Conservation (phyloP, 2,329 filamentous ascomycete species). For the Capronia epimyces region DNA sequence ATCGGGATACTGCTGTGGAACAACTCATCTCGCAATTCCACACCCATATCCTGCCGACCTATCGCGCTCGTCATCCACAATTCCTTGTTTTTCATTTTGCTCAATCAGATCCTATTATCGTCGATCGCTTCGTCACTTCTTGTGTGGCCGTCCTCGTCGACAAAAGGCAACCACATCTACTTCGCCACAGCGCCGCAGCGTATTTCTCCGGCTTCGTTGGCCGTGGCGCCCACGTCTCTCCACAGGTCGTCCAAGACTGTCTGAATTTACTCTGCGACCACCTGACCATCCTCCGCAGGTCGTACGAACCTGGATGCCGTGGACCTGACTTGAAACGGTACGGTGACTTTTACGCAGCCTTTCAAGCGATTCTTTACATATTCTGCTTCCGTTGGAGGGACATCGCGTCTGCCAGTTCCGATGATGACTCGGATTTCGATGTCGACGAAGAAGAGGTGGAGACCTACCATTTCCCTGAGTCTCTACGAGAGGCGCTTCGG, state of each 20-base stretch:
- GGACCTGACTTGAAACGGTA: constrained; percentile 83
- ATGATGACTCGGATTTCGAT: constrained; percentile 52
- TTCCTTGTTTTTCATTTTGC: constrained; percentile 95
- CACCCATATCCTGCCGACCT: constrained; percentile 81
- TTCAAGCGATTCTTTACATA: constrained; percentile 87
- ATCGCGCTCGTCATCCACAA: constrained; percentile 87
- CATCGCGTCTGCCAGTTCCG: constrained; percentile 51
- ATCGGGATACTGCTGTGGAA: constrained; percentile 67
- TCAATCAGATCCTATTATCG: constrained; percentile 70
- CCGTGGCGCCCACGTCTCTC: constrained; percentile 73
- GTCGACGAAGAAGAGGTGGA: constrained; percentile 55
- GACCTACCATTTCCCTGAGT: constrained; percentile 71
- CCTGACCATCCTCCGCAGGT: constrained; percentile 66
- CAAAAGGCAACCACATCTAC: constrained; percentile 61
- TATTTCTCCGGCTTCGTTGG: constrained; percentile 95
- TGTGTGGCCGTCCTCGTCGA: constrained; percentile 69
- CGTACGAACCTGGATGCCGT: constrained; percentile 67
- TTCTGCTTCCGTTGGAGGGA: constrained; percentile 99
- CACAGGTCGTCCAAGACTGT: constrained; percentile 71
- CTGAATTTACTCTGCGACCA: constrained; percentile 74
- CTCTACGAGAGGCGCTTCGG: constrained; percentile 67
- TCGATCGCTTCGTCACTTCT: constrained; percentile 74
- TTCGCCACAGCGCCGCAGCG: constrained; percentile 78
- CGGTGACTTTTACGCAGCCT: constrained; percentile 76
- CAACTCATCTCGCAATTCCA: constrained; percentile 80